Evolutionary conservation across 2,329 filamentous ascomycete genomes (phyloP).

Genomic region (Dactylonectria estremocensis): DNA sequence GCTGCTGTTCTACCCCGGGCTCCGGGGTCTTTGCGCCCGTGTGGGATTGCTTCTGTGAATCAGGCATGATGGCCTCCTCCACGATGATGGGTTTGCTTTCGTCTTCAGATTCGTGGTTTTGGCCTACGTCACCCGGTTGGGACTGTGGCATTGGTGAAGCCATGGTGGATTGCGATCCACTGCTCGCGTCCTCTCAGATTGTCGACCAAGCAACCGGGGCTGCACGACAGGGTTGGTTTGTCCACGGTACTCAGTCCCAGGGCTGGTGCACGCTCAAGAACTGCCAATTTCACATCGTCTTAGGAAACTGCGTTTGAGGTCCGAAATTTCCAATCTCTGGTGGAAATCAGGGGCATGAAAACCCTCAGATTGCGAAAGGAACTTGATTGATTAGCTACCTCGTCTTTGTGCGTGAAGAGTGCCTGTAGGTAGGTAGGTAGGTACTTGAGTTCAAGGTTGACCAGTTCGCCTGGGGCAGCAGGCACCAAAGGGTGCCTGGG

Average conservation of each 20-base stretch:
- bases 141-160: constrained; percentile 33
- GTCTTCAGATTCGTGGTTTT: constrained; percentile 34
- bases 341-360: no score
- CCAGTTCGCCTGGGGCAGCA: not conserved
- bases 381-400: not conserved
- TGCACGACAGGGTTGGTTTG: not conserved
- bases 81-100: constrained; percentile 28
- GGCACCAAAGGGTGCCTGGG: constrained; percentile 3
- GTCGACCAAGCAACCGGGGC: constrained; percentile 26
- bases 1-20: constrained; percentile 53
- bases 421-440: no score
- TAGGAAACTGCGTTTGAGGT: no score
- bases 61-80: constrained; percentile 42
- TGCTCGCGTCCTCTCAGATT: constrained; percentile 9
- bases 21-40: constrained; percentile 56
- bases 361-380: no score
- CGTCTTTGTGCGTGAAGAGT: not conserved
- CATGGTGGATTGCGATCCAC: constrained; percentile 33
- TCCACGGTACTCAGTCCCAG: not conserved
- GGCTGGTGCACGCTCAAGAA: not conserved
- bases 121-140: constrained; percentile 33
- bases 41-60: constrained; percentile 39
- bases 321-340: no score
- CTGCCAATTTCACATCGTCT: not conserved
- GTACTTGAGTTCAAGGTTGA: no score